Evolutionary conservation across 1,284 basidiomycete genomes (phyloP), one percentile per base, ranked within the genome.

Genomic region (Mycosarcoma maydis): DNA sequence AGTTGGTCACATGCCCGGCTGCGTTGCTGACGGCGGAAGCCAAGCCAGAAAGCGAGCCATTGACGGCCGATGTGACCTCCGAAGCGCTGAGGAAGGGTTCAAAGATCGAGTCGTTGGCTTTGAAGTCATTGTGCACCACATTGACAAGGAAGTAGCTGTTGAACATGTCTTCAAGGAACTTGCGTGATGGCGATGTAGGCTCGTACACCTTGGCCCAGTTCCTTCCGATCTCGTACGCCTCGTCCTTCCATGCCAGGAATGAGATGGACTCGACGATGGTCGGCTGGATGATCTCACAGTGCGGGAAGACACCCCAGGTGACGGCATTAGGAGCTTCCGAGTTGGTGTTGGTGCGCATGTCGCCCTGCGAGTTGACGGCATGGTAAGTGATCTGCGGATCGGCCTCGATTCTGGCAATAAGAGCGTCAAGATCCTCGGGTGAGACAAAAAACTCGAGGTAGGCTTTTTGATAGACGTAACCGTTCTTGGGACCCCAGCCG

Each of bases 281-380:
- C 24, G 95, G 94, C 82, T 98, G 96, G 44, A 97, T 86, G 77
- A 98, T 93, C 85, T 98, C 96, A 83, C 92, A 17, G 59, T 80
- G 78, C 8, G 96, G 95, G 87, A 98, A 99, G 6, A 96, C 93
- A 72, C 95, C 96, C 96, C 95, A 99, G 0, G 96, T 99, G 41
- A 99, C 96, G 7, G 96, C 96, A 77, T 98, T 98, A 33, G 95
- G 94, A 8, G 93, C 92, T 30, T 95, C 92, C 1, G 90, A 90
- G 65, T 90, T 88, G 29, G 90, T 92, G 85, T 98, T 98, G 49
- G 94, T 97, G 52, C 89, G 87, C 74, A 98, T 87, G 80, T 98
- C 94, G 42, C 96, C 96, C 66, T 76, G 73, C 19, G 75, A 68
- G 85, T 93, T 92, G 81, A 93, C 93, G 48, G 94, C 93, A 79